Conservation (phyloP, 2,329 filamentous ascomycete genomes). For the Talaromyces sp. region DNA sequence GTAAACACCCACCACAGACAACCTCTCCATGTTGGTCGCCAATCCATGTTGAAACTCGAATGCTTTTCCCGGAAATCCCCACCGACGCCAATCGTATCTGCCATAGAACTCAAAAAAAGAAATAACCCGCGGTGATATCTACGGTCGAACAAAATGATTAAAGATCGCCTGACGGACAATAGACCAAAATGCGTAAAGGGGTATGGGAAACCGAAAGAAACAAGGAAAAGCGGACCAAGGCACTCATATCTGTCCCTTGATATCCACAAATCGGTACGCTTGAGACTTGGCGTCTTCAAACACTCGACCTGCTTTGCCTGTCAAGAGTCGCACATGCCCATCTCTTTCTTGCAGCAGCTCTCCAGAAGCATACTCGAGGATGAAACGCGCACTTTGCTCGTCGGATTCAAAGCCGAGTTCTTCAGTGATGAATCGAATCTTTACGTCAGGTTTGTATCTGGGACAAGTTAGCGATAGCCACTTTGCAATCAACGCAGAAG, state of each 20-base stretch:
- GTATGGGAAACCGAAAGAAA: slow-evolving; percentile 12
- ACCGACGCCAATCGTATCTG: not conserved
- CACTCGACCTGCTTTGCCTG: slow-evolving; percentile 65
- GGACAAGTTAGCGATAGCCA: slow-evolving; percentile 44
- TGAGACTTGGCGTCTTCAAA: slow-evolving; percentile 71
- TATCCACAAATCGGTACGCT: slow-evolving; percentile 85
- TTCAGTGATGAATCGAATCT: slow-evolving; percentile 86
- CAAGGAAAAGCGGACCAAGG: slow-evolving; percentile 7
- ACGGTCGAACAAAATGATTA: slow-evolving; percentile 6
- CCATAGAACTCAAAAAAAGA: not conserved
- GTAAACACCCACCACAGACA: not conserved
- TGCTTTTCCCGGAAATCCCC: not conserved
- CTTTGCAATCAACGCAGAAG: not conserved
- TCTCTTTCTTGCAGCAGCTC: slow-evolving; percentile 72
- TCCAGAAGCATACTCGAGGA: slow-evolving; percentile 74
- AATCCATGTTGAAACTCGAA: not conserved
- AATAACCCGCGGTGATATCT: not conserved
- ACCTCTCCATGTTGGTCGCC: not conserved
- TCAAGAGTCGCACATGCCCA: slow-evolving; percentile 68
- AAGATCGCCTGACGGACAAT: not conserved
- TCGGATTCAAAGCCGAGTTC: slow-evolving; percentile 95
- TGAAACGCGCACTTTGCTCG: slow-evolving; percentile 83
- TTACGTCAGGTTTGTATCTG: slow-evolving; percentile 90
- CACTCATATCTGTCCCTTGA: slow-evolving; percentile 84
- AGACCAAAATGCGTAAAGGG: not conserved